Percentiles rank a stretch among this genome's conserved stretches.
Evolutionary conservation across 164 flowering plant genomes (phyloP).

Genomic region (Cinnamomum chago): DNA sequence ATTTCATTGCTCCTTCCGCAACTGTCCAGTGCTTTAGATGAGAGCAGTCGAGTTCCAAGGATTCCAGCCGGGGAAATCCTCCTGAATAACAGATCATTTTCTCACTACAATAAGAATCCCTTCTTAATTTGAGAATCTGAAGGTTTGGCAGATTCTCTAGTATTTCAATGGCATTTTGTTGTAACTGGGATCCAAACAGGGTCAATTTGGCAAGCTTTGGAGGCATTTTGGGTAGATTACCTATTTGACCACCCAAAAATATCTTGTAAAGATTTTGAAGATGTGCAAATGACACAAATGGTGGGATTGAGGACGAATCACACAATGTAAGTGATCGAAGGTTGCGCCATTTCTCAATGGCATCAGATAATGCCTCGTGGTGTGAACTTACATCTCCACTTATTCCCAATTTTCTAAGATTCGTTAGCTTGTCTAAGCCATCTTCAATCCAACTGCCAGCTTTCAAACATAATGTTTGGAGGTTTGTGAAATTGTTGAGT

Average conservation of each 20-base stretch:
- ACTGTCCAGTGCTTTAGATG: slow-evolving; percentile 22
- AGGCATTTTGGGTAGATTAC: background rate
- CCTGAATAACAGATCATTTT: background rate
- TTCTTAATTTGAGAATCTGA: background rate
- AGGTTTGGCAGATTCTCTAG: slow-evolving; percentile 3
- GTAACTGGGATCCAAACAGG: background rate
- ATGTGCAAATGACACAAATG: background rate
- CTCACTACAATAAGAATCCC: slow-evolving; percentile 2
- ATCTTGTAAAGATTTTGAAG: background rate
- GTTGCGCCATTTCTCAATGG: background rate
- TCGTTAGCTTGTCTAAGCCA: background rate
- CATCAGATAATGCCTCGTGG: background rate
- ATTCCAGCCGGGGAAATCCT: slow-evolving; percentile 22
- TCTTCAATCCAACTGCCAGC: background rate
- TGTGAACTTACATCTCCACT: background rate
- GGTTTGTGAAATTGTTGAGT: background rate
- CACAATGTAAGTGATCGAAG: background rate
- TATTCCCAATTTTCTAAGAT: slow-evolving; percentile 4
- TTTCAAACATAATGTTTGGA: background rate
- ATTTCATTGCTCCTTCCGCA: slow-evolving; percentile 24
- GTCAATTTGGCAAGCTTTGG: background rate
- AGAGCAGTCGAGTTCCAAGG: background rate
- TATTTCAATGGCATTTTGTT: background rate
- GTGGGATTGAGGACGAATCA: background rate
- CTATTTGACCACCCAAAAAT: background rate